These are phyloP conservation scores for Yarrowia sp. DNA, from an alignment of 805 yeast species.

Conservation along the genomic window DNA sequence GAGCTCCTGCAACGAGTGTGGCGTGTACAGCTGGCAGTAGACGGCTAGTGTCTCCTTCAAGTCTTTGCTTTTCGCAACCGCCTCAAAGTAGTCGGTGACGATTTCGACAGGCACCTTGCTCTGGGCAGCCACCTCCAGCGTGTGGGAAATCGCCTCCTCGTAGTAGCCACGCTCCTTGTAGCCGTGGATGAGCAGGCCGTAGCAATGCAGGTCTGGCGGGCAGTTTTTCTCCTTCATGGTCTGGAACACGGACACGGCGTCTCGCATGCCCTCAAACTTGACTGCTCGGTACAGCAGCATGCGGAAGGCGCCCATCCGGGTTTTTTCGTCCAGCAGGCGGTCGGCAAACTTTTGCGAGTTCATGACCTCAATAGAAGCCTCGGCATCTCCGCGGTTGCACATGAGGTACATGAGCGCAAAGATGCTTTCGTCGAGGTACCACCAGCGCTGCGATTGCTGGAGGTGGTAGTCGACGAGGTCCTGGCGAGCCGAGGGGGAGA, in stretches of 20 bases:
- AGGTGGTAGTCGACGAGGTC: conserved; percentile 32
- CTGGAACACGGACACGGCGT: conserved; percentile 14
- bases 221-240: conserved; percentile 23
- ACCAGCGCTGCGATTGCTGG: conserved; percentile 25
- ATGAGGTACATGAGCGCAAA: conserved; percentile 20
- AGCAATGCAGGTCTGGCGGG: conserved; percentile 5
- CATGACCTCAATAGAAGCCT: conserved; percentile 36
- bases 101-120: neutral
- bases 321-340: neutral
- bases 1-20: conserved; percentile 6
- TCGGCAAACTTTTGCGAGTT: conserved; percentile 17
- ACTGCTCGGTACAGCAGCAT: conserved; percentile 37
- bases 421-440: conserved; percentile 29
- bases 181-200: conserved; percentile 33
- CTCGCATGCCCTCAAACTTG: conserved; percentile 37
- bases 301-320: conserved; percentile 7
- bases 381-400: conserved; percentile 35
- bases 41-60: conserved; percentile 6
- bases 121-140: conserved; percentile 13
- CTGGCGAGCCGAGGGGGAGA: conserved; percentile 25
- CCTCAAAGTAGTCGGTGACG: conserved; percentile 32
- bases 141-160: conserved; percentile 20
- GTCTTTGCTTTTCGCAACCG: conserved; percentile 12
- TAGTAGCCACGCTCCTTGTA: conserved; percentile 36
- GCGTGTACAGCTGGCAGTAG: conserved; percentile 16